Percentiles rank a stretch among this genome's conserved stretches.
phyloP scores from a whole-genome alignment of 2,329 filamentous ascomycete species.

The Pseudogymnoascus pannorum region DNA sequence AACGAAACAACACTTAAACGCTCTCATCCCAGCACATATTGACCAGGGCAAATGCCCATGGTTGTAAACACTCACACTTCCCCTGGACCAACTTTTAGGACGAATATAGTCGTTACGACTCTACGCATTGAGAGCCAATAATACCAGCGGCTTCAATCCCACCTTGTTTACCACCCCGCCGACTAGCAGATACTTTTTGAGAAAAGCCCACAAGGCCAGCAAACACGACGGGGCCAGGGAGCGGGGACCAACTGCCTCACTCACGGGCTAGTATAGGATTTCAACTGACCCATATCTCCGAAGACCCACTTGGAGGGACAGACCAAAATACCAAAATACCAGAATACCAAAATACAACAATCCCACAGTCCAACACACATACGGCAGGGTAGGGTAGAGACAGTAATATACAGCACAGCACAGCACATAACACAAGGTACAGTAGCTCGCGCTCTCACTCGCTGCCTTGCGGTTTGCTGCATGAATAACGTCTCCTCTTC shows the following conservation, averaged over 20 bases:
- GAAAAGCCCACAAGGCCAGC: neutral
- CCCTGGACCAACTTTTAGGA: neutral
- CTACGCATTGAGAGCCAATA: conserved; percentile 2
- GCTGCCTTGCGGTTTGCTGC: neutral
- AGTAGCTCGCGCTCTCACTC: too few species aligned
- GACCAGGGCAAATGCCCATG: neutral
- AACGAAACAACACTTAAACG: conserved; percentile 6
- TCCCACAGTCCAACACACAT: neutral
- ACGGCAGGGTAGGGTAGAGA: neutral
- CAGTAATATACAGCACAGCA: neutral
- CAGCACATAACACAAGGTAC: neutral
- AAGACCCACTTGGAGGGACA: neutral
- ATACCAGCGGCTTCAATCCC: neutral
- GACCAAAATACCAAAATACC: neutral
- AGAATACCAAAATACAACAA: neutral
- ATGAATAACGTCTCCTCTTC: conserved; percentile 1
- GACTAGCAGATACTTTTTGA: conserved; percentile 1
- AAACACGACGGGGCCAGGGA: neutral
- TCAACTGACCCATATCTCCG: conserved; percentile 3
- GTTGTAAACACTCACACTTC: neutral
- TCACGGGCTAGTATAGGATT: conserved; percentile 5
- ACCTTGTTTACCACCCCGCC: neutral
- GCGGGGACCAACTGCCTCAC: neutral
- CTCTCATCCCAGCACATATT: neutral
- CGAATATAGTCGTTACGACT: conserved; percentile 1